Percentiles rank a stretch among this genome's conserved stretches.
Evolutionary conservation across 2,329 filamentous ascomycete species (phyloP).

Genomic region (Alternaria postmessia): DNA sequence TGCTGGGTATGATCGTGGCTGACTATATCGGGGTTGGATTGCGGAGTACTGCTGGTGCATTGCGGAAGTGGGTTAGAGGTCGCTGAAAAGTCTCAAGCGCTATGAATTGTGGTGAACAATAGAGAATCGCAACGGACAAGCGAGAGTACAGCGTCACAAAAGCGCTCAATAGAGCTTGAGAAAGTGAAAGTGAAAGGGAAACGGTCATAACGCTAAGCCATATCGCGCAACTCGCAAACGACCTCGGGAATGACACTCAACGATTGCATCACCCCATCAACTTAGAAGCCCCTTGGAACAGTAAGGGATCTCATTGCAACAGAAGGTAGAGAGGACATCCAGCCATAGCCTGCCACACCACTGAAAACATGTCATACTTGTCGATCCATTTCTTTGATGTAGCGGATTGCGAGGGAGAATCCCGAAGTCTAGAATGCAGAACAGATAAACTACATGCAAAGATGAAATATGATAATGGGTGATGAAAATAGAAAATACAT

Average conservation of each 20-base stretch:
- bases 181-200: neutral
- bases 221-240: neutral
- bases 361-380: neutral
- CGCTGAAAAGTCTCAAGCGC: neutral
- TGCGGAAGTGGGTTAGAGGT: neutral
- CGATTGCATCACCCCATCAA: neutral
- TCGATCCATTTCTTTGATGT: neutral
- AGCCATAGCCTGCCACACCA: neutral
- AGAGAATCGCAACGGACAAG: neutral
- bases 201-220: neutral
- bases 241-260: neutral
- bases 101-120: neutral
- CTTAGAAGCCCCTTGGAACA: neutral
- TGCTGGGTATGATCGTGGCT: neutral
- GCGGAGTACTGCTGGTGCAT: neutral
- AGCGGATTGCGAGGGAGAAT: neutral
- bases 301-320: fast-evolving
- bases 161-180: neutral
- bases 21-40: neutral
- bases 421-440: neutral
- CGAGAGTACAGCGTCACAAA: neutral
- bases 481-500: neutral
- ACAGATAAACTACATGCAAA: neutral
- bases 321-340: neutral
- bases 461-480: neutral